Conservation (phyloP, 2,329 filamentous ascomycete species). For the Trichoderma polysporum region DNA sequence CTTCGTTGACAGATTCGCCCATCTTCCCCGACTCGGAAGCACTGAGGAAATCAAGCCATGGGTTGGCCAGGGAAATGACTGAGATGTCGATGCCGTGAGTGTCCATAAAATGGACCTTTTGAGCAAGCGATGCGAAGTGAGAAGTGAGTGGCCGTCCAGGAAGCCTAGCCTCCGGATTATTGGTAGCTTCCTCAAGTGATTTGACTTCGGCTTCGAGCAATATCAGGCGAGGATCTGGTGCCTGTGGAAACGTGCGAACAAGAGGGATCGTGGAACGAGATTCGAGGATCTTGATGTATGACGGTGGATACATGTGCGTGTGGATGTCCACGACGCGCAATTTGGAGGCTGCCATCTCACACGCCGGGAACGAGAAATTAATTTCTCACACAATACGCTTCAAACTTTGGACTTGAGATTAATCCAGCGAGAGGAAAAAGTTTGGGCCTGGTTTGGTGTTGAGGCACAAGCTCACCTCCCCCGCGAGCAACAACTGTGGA, state of each 20-base stretch:
- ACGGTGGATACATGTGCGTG: slow-evolving; percentile 68
- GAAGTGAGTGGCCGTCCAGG: slow-evolving; percentile 80
- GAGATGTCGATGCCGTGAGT: slow-evolving; percentile 77
- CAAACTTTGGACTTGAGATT: not conserved
- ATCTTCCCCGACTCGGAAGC: slow-evolving; percentile 60
- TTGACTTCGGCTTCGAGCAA: slow-evolving; percentile 56
- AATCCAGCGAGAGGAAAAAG: not conserved
- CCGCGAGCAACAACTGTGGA: not conserved
- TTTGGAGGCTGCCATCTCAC: slow-evolving; percentile 37
- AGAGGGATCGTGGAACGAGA: slow-evolving; percentile 65
- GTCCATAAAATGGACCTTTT: slow-evolving; percentile 88
- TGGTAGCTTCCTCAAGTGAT: slow-evolving; percentile 48
- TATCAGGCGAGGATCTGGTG: slow-evolving; percentile 61
- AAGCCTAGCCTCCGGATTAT: slow-evolving; percentile 55
- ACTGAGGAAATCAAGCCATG: slow-evolving; percentile 84
- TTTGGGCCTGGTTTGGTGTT: not conserved
- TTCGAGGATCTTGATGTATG: slow-evolving; percentile 61
- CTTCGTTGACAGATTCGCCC: slow-evolving; percentile 70
- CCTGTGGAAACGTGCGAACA: slow-evolving; percentile 62
- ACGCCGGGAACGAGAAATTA: not conserved
- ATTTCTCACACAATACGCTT: not conserved
- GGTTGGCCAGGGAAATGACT: slow-evolving; percentile 86
- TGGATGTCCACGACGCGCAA: slow-evolving; percentile 62
- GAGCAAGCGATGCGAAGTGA: slow-evolving; percentile 75
- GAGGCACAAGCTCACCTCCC: not conserved